Percentiles rank a stretch among this genome's conserved stretches.
phyloP scores from a whole-genome alignment of 192 early-diverging fungal species.

The Mortierella claussenii region DNA sequence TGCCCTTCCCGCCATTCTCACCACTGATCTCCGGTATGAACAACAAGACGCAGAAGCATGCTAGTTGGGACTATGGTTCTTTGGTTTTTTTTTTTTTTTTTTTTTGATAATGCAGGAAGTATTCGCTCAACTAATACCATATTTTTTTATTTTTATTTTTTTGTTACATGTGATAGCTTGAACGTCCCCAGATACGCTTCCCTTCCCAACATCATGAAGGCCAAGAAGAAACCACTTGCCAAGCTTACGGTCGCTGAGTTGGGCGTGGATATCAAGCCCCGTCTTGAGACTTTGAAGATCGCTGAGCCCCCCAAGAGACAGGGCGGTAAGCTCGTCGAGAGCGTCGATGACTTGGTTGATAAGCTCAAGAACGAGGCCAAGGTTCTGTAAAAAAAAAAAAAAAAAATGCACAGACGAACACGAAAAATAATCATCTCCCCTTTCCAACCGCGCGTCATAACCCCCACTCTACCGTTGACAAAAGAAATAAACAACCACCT shows the following conservation, averaged over 20 bases:
- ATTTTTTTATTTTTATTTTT: conserved; percentile 26
- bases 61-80: background rate
- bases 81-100: background rate
- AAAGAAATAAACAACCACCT: no score
- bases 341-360: conserved; percentile 92
- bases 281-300: conserved; percentile 89
- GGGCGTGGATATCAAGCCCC: conserved; percentile 85
- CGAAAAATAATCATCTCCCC: no score
- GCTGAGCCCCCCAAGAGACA: conserved; percentile 92
- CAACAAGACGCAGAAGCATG: no score
- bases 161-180: conserved; percentile 61
- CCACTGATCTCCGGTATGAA: conserved; percentile 90
- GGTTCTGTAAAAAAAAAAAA: conserved; percentile 36
- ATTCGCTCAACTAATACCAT: conserved; percentile 6
- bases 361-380: conserved; percentile 78
- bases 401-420: background rate
- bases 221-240: conserved; percentile 96
- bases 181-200: conserved; percentile 98
- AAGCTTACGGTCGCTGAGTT: conserved; percentile 82
- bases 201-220: conserved; percentile 98
- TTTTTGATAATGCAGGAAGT: background rate
- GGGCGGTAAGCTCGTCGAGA: conserved; percentile 91
- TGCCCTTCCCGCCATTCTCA: conserved; percentile 91
- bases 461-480: no score
- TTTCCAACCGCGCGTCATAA: no score